Base-by-base conservation (phyloP, 352 stramenopile genomes). In the Phytophthora ohioensis region DNA sequence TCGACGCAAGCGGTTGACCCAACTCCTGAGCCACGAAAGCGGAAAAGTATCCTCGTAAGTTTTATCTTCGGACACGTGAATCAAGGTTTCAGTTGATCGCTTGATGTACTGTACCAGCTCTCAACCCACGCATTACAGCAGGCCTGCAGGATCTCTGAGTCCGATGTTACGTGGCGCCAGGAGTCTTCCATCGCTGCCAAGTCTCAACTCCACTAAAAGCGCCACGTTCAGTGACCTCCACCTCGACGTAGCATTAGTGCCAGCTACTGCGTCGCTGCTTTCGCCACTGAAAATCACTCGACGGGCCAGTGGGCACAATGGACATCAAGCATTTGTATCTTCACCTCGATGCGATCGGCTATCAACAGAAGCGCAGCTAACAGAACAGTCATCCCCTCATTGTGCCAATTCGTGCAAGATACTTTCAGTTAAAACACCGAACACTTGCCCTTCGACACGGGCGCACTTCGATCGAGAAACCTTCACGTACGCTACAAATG, bases 161-260 rank as follows among this genome's bases (percentile, higher is more conserved):
- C 47, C 36, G 5, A 32, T 36, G 2, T 34, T 85, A 7, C 67
- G 68, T 60, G 71, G 54, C 2, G 59, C 43, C 4, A 79, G 71
- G 48, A 90, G 72, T 45, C 53, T 91, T 5, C 78, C 76, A 2
- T 73, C 73, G 12, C 52, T 88, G 6, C 21, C 46, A 35, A 53
- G 41, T 10, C 39, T 65, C 17, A 45, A 65, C 43, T 60, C 60
- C n/a, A 65, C 27, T n/a, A 81, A 79, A 69, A 67, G n/a, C n/a
- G 49, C 45, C 35, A 64, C 43, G 35, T 51, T 65, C 17, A 27
- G 46, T 55, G 56, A 46, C 8, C 34, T 48, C n/a, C 31, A 48
- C 35, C 35, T 67, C n/a, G 55, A 62, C 35, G 60, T 39, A 56
- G 10, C 42, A 55, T 46, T 64, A 54, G 46, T 47, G 47, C 55